Base-by-base conservation (phyloP, 2,329 filamentous ascomycete genomes). In the Hypoxylon rubiginosum region DNA sequence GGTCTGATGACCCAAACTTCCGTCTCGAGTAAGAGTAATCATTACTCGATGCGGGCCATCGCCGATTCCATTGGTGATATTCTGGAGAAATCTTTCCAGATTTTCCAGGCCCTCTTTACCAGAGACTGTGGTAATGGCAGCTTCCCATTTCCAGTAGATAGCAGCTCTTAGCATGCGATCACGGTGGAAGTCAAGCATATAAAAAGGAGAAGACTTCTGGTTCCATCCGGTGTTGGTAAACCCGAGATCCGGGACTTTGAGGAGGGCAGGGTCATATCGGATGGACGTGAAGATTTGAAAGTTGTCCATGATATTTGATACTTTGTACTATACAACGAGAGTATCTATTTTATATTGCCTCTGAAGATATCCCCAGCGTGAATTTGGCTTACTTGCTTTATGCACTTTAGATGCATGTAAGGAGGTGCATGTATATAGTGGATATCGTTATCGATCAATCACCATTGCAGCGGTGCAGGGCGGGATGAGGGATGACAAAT, bases 101-200 rank as follows among this genome's bases (percentile, higher is more conserved):
- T 71, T 73, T 2, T 73, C 63, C 17, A 90, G 75, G 0, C 86
- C 88, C 1, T 72, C 64, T 0, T 81, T 73, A 0, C 85, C 87
- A 0, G 79, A 74, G 6, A 90, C 78, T 3, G 72, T 67, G 0
- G 80, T 72, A 9, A 85, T 70, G 0, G 84, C 87, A 3, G 74
- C 65, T 1, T 78, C 71, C 88, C 87, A 91, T 5, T 78, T 74
- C 81, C 87, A 91, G 69, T 90, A 76, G 4, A 73, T 77, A 4
- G 88, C 88, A 13, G 88, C 88, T 61, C 82, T 85, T n/a, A 93
- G 82, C 76, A 97, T 86, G 57, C 94, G 90, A 76, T 94, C 91
- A 49, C 89, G 87, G 77, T 97, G 94, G 71, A 90, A 90, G 62
- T 89, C 84, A 15, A 96, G 85, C 85, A 97, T 93, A 78, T 97